Evolutionary conservation across 257 asterid genomes (phyloP).

Genomic region (Forsythia viridissima): DNA sequence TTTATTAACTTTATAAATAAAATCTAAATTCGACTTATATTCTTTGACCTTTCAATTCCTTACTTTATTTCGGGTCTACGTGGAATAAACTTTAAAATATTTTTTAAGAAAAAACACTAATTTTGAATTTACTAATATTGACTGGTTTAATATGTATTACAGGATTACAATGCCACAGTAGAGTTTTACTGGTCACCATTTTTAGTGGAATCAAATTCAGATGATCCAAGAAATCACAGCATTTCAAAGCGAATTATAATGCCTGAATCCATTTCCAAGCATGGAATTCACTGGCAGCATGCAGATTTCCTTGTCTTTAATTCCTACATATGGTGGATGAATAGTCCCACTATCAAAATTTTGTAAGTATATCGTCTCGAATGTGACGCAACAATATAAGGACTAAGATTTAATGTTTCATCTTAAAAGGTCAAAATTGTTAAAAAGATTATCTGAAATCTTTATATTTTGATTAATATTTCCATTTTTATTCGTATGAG

Average conservation of each 20-base stretch:
- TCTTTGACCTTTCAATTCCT: too few species aligned
- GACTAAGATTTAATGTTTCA: too few species aligned
- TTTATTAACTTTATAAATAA: too few species aligned
- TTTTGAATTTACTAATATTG: not conserved
- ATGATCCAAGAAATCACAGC: slow-evolving; percentile 56
- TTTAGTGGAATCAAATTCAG: slow-evolving; percentile 65
- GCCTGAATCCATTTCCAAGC: slow-evolving; percentile 48
- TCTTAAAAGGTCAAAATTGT: too few species aligned
- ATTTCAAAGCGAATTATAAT: slow-evolving; percentile 35
- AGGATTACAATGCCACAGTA: slow-evolving; percentile 54
- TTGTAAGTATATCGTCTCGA: slow-evolving; percentile 30
- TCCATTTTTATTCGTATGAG: too few species aligned
- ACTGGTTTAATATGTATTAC: not conserved
- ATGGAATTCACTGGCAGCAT: slow-evolving; percentile 46
- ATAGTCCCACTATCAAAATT: slow-evolving; percentile 33
- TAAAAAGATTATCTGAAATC: too few species aligned
- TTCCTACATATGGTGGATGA: slow-evolving; percentile 76
- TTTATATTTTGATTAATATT: too few species aligned
- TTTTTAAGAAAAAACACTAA: too few species aligned
- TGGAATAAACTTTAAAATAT: too few species aligned
- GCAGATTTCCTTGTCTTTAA: slow-evolving; percentile 62
- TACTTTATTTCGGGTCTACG: too few species aligned
- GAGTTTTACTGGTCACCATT: slow-evolving; percentile 71
- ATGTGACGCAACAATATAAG: not conserved
- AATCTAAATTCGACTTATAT: too few species aligned